Evolutionary conservation across 106 monocot species (phyloP), one percentile per base, ranked within the genome.

Genomic region (Apostasia shenzhenica): DNA sequence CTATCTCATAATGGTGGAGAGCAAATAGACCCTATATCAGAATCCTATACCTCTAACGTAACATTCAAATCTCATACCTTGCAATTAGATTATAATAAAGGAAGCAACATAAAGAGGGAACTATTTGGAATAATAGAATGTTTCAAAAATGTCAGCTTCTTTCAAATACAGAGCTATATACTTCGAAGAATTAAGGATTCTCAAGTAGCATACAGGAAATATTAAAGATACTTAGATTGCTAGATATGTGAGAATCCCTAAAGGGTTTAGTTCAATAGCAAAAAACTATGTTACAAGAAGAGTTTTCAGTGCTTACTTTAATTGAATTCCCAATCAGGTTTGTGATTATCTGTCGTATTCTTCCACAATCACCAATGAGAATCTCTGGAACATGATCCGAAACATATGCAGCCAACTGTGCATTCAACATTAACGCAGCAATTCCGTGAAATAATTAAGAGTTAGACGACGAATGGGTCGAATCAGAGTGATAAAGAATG

Each of bases 241-340:
- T 26, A 26, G 26, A 26, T 26, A 26, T 26, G 26, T 26, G 26
- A 26, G 26, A 26, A 26, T 26, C 26, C 26, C 26, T 26, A 63
- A 59, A 8, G 26, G 41, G 48, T 67, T 7, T 64, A 8, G 53
- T 2, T 55, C 53, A 3, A 78, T 54, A 38, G 26, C 37, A 26
- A 2, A 12, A 64, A 41, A 10, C 38, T 14, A 44, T 4, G 9
- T 42, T 11, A 39, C 43, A 49, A 48, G 2, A 47, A 39, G 5
- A 41, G 44, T 57, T 55, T 42, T 45, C 58, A 48, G 41, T 61
- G 44, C 83, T 78, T 88, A 93, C 99, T 73, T 99, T 99, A 40
- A 99, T 84, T 12, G 99, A 93, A 63, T 99, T 99, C 13, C 99
- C 93, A 43, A 99, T 77, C n/a, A 99, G 93, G 79, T 99, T 99